Evolutionary conservation across 805 yeast species (phyloP).

Genomic region (Monosporozyma unispora): DNA sequence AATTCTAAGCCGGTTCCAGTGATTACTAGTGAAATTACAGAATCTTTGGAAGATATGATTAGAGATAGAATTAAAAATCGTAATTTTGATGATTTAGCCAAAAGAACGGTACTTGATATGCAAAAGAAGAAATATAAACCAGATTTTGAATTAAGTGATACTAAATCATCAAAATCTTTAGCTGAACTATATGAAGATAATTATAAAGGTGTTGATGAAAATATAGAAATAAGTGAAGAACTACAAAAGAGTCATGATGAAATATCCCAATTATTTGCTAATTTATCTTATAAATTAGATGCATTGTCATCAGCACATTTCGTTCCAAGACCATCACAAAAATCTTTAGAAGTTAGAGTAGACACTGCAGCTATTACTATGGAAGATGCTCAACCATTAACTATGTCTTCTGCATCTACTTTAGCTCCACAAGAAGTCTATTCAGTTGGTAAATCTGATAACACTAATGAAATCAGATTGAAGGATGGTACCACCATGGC

Average conservation of each 20-base stretch:
- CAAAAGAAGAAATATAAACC: constrained; percentile 44
- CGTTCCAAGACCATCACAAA: constrained; percentile 82
- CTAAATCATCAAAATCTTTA: constrained; percentile 76
- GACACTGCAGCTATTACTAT: constrained; percentile 73
- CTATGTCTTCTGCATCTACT: constrained; percentile 59
- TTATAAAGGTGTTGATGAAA: constrained; percentile 43
- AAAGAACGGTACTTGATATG: constrained; percentile 58
- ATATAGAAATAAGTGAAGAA: constrained; percentile 50
- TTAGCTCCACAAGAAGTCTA: constrained; percentile 95
- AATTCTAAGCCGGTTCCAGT: constrained; percentile 94
- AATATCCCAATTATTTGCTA: constrained; percentile 53
- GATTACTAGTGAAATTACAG: constrained; percentile 81
- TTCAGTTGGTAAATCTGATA: constrained; percentile 38
- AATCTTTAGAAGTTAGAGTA: constrained; percentile 70
- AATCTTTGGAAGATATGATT: constrained; percentile 79
- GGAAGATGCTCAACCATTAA: constrained; percentile 96
- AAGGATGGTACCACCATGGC: constrained; percentile 74
- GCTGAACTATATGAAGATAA: constrained; percentile 92
- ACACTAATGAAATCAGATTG: constrained; percentile 54
- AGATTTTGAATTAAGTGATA: constrained; percentile 63
- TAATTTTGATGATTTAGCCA: constrained; percentile 78
- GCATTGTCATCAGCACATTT: constrained; percentile 90
- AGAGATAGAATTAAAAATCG: constrained; percentile 66
- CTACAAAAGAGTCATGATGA: constrained; percentile 69
- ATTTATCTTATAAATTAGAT: constrained; percentile 65